Percentiles rank a stretch among this genome's conserved stretches.
Conservation (phyloP, 2,329 filamentous ascomycete species). For the Acarospora socialis region DNA sequence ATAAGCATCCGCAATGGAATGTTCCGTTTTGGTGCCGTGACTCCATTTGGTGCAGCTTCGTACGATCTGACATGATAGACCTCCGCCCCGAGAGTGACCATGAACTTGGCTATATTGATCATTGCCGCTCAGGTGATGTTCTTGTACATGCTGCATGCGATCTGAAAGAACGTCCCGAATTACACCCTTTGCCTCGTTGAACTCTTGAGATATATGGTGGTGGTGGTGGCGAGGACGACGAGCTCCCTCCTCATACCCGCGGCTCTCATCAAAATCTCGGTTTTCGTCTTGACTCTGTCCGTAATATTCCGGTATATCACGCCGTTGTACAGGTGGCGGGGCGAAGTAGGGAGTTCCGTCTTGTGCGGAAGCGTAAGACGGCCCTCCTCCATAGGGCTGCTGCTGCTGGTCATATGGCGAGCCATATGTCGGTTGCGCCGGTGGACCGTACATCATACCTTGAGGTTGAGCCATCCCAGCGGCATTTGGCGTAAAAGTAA, state of each 20-base stretch:
- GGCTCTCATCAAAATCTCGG: constrained; percentile 22
- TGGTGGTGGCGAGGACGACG: constrained; percentile 13
- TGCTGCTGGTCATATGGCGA: constrained; percentile 2
- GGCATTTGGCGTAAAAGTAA: constrained; percentile 21
- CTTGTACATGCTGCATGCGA: constrained; percentile 4
- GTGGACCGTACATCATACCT: constrained; percentile 1
- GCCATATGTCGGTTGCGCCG: constrained; percentile 1
- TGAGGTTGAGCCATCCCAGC: constrained; percentile 12
- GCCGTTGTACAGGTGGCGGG: constrained; percentile 25
- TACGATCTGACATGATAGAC: constrained; percentile 46
- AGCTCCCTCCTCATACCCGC: constrained; percentile 21
- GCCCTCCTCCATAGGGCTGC: not conserved
- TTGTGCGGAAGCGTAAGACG: constrained; percentile 11
- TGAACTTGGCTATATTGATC: constrained; percentile 10
- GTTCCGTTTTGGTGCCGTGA: constrained; percentile 46
- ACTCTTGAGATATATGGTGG: constrained; percentile 5
- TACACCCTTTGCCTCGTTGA: constrained; percentile 2
- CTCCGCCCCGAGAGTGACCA: constrained; percentile 33
- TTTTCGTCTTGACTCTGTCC: too few species aligned
- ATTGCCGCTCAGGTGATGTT: constrained; percentile 7
- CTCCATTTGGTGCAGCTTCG: constrained; percentile 42
- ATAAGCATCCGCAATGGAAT: constrained; percentile 80
- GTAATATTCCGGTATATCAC: too few species aligned
- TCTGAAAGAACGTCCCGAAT: constrained; percentile 7
- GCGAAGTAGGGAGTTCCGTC: constrained; percentile 27